A percentile compares a stretch with the other conserved stretches of the same genome.
These are phyloP conservation scores for Colletotrichum sansevieriae DNA, from an alignment of 2,329 filamentous ascomycete genomes.

Conservation along the genomic window DNA sequence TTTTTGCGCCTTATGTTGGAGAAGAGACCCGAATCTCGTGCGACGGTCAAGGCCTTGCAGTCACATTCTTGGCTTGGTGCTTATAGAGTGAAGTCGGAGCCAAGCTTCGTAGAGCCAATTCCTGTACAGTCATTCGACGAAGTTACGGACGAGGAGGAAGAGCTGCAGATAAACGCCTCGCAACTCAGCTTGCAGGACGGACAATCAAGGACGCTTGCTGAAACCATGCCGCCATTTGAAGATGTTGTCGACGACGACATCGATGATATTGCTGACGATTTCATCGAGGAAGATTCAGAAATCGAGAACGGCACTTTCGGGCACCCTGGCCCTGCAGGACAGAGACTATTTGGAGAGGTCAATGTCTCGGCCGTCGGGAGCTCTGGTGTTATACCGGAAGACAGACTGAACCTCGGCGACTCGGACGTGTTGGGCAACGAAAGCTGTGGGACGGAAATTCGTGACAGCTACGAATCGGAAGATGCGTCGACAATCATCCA, in stretches of 20 bases:
- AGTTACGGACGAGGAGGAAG: constrained; percentile 68
- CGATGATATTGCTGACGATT: constrained; percentile 58
- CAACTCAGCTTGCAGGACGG: constrained; percentile 73
- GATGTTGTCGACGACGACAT: constrained; percentile 55
- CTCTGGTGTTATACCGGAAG: constrained; percentile 63
- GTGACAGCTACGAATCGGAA: constrained; percentile 63
- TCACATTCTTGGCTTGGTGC: constrained; percentile 79
- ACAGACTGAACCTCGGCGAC: constrained; percentile 62
- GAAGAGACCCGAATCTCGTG: constrained; percentile 81
- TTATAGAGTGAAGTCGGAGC: constrained; percentile 43
- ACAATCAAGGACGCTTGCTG: constrained; percentile 42
- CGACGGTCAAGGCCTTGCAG: constrained; percentile 78
- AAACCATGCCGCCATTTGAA: constrained; percentile 44
- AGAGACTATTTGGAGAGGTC: constrained; percentile 68
- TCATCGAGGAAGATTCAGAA: constrained; percentile 76
- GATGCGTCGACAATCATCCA: constrained; percentile 44
- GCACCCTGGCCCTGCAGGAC: constrained; percentile 52
- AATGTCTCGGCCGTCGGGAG: constrained; percentile 66
- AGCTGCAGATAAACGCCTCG: constrained; percentile 70
- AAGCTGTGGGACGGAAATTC: constrained; percentile 57
- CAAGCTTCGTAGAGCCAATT: constrained; percentile 47
- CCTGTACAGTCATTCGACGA: constrained; percentile 68
- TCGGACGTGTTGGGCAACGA: constrained; percentile 47
- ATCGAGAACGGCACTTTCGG: constrained; percentile 83
- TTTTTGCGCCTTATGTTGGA: constrained; percentile 85